Conservation (phyloP, 2,329 filamentous ascomycete species). For the Trichophyton simii region DNA sequence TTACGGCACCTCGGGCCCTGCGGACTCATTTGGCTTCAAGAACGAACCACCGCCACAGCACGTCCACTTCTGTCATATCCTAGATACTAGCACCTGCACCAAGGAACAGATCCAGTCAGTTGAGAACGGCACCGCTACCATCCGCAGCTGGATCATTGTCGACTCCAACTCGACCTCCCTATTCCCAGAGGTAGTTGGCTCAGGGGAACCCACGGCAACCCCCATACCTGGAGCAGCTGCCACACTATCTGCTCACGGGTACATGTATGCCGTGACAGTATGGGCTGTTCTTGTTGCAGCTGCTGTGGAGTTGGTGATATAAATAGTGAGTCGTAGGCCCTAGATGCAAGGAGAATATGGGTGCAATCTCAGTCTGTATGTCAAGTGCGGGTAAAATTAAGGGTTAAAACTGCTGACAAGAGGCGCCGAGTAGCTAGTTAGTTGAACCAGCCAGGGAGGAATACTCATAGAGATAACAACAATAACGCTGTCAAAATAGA, state of each 20-base stretch:
- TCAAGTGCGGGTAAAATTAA: no score
- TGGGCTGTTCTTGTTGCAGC: neutral
- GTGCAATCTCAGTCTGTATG: no score
- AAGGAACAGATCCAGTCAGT: neutral
- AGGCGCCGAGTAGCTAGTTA: no score
- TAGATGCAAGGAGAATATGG: no score
- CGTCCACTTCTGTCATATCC: neutral
- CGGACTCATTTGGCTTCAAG: neutral
- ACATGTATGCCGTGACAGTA: neutral
- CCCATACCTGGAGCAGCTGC: neutral
- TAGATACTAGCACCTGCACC: slow-evolving; percentile 1
- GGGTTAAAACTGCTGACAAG: no score
- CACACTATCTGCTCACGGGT: neutral
- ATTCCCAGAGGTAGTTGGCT: neutral
- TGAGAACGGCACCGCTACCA: neutral
- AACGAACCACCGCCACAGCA: neutral
- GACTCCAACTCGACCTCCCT: neutral
- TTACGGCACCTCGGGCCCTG: neutral
- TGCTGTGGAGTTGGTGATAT: neutral
- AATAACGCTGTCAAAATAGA: no score
- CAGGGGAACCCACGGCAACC: neutral
- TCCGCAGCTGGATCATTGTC: neutral
- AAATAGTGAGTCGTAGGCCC: neutral
- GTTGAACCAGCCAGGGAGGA: no score
- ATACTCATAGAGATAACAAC: no score